These are phyloP conservation scores for Chenopodium suecicum DNA, from an alignment of 148 eudicot species.

Conservation along the genomic window DNA sequence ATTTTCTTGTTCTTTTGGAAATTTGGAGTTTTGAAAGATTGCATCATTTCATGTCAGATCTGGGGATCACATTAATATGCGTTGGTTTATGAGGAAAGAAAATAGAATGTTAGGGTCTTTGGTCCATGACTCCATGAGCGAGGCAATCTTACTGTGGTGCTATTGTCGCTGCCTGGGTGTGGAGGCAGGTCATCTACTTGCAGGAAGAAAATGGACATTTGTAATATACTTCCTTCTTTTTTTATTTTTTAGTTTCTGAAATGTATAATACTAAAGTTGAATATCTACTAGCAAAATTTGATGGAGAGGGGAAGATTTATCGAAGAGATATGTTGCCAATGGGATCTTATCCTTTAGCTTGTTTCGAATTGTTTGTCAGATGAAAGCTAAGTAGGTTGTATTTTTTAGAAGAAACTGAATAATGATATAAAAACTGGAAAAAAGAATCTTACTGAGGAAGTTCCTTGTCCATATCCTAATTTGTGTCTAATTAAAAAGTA, in stretches of 20 bases:
- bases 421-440: neutral
- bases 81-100: neutral
- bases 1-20: neutral
- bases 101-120: neutral
- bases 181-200: slow-evolving; percentile 1
- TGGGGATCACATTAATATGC: neutral
- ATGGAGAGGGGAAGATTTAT: neutral
- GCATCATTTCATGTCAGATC: neutral
- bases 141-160: neutral
- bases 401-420: neutral
- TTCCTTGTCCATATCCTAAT: neutral
- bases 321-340: neutral
- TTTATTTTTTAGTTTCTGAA: neutral
- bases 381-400: neutral
- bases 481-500: neutral
- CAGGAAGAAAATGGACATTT: neutral
- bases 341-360: neutral
- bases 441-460: neutral
- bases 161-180: neutral
- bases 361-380: neutral
- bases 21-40: neutral
- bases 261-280: neutral
- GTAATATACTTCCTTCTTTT: neutral
- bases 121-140: neutral
- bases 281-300: neutral